Percentiles rank a stretch among this genome's conserved stretches.
phyloP scores from a whole-genome alignment of 495 filamentous ascomycete genomes.

The Aspergillus wentii region DNA sequence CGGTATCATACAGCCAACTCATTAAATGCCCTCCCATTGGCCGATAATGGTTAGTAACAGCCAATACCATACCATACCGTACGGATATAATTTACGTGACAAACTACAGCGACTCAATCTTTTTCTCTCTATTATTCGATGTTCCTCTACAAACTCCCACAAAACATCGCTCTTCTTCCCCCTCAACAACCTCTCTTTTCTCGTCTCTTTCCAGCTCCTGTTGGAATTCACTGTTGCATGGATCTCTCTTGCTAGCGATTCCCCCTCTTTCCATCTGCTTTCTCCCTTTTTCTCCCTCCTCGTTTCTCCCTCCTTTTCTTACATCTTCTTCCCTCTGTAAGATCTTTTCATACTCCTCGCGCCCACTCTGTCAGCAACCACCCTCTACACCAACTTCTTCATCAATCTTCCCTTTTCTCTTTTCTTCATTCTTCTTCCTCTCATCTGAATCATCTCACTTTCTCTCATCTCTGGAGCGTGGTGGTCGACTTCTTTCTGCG shows the following conservation, averaged over 20 bases:
- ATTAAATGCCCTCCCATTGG: no score
- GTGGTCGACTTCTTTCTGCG: conserved; percentile 13
- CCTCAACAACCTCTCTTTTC: conserved; percentile 3
- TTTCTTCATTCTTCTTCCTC: conserved; percentile 16
- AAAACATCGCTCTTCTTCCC: neutral
- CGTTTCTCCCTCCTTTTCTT: neutral
- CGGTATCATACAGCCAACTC: no score
- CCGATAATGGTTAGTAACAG: neutral
- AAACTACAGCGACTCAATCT: neutral
- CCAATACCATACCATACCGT: neutral
- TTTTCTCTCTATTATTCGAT: neutral
- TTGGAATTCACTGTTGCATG: neutral
- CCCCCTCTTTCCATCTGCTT: no score
- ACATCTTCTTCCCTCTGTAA: neutral
- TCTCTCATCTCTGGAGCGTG: conserved; percentile 6
- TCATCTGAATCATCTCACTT: conserved; percentile 2
- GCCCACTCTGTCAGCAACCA: neutral
- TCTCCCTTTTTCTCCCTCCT: neutral
- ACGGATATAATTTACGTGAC: no score
- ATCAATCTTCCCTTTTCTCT: conserved; percentile 20
- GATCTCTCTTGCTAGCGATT: no score
- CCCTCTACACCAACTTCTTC: no score
- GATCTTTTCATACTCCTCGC: neutral
- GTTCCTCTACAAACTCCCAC: neutral
- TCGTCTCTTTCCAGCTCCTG: neutral